phyloP scores from a whole-genome alignment of 2,329 filamentous ascomycete species.

The Diaporthe longicolla region DNA sequence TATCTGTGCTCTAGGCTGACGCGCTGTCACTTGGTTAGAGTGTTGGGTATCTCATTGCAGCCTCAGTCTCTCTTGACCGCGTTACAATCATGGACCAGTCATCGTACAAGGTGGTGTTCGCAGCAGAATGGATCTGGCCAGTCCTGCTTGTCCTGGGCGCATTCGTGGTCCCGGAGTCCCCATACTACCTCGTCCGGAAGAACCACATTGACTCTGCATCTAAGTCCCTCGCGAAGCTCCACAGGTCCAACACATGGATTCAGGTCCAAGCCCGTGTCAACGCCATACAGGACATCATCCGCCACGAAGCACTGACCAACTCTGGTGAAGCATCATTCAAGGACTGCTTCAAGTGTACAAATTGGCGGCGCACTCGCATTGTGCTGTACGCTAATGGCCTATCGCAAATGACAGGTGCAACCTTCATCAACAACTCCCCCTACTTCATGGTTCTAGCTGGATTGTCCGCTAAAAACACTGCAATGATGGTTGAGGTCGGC shows the following conservation, averaged over 20 bases:
- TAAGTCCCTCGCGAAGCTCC: neutral
- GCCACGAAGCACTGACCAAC: neutral
- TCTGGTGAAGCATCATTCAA: neutral
- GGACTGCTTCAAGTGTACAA: constrained; percentile 26
- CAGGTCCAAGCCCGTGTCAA: constrained; percentile 11
- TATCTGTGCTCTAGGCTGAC: neutral
- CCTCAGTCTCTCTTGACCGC: constrained; percentile 24
- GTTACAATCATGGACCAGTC: constrained; percentile 35
- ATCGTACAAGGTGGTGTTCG: constrained; percentile 32
- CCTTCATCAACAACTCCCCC: constrained; percentile 31
- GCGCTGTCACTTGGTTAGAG: neutral
- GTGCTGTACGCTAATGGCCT: constrained; percentile 33
- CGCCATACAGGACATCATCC: neutral
- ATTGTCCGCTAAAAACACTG: constrained; percentile 11
- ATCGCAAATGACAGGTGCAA: constrained; percentile 33
- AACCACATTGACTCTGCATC: constrained; percentile 43
- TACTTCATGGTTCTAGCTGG: constrained; percentile 37
- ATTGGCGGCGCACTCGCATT: constrained; percentile 33
- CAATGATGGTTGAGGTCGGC: constrained; percentile 37
- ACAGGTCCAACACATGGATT: constrained; percentile 5
- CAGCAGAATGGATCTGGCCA: constrained; percentile 32
- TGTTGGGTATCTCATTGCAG: constrained; percentile 34
- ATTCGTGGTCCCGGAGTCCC: constrained; percentile 49
- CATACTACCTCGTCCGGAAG: constrained; percentile 62
- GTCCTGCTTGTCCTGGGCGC: constrained; percentile 42